Evolutionary conservation across 495 filamentous ascomycete species (phyloP).

Genomic region (Pseudotulostoma volvatum): DNA sequence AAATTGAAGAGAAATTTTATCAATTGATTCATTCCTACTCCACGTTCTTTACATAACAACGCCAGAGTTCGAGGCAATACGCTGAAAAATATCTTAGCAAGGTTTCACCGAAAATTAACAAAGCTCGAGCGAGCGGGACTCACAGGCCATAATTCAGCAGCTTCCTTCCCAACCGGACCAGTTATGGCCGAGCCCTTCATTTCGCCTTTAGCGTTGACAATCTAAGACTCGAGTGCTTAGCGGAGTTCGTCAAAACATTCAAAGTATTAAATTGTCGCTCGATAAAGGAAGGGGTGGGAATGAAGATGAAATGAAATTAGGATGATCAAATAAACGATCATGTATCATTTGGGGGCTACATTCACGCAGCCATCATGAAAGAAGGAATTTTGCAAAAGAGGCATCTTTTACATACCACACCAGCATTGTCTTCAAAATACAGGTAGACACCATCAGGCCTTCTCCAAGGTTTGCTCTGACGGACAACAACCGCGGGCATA

Average conservation of each 20-base stretch:
- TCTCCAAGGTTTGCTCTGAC: conserved; percentile 98
- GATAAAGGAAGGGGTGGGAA: too few species aligned
- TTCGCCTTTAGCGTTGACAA: conserved; percentile 99
- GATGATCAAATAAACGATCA: too few species aligned
- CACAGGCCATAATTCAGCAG: conserved; percentile 97
- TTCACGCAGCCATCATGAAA: too few species aligned
- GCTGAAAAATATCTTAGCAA: conserved; percentile 31
- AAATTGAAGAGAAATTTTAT: too few species aligned
- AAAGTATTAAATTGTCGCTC: too few species aligned
- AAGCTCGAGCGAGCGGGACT: conserved; percentile 25
- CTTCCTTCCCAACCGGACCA: conserved; percentile 98
- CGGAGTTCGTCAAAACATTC: too few species aligned
- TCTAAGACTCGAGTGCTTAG: too few species aligned
- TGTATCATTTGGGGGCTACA: too few species aligned
- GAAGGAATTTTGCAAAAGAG: too few species aligned
- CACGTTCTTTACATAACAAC: conserved; percentile 99
- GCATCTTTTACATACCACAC: conserved; percentile 71
- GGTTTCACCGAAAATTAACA: conserved; percentile 1
- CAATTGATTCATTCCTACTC: too few species aligned
- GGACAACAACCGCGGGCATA: conserved; percentile 95
- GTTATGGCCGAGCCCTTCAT: conserved; percentile 99
- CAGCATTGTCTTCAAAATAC: conserved; percentile 99
- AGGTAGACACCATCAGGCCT: conserved; percentile 93
- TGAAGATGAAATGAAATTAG: too few species aligned
- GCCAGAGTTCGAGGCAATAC: conserved; percentile 99